Conservation (phyloP, 495 filamentous ascomycete genomes). For the Filosporella fistucella region DNA sequence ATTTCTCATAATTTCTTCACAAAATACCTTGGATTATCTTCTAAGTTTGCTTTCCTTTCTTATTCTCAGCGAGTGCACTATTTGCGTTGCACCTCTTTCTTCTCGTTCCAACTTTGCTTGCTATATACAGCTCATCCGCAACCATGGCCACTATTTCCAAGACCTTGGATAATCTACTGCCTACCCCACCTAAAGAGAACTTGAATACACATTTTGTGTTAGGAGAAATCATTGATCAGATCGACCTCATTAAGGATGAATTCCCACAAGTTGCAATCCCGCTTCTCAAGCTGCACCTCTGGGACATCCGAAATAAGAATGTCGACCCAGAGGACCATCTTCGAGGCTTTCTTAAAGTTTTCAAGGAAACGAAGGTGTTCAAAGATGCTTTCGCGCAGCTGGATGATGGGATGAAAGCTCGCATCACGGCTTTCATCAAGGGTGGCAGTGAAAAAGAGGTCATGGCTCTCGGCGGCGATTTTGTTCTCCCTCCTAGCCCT, state of each 20-base stretch:
- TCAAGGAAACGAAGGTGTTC: constrained; percentile 6
- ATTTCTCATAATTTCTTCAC: no score
- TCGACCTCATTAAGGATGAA: constrained; percentile 7
- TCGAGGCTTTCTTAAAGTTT: constrained; percentile 11
- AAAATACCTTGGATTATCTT: no score
- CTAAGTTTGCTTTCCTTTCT: no score
- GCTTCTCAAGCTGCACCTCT: constrained; percentile 8
- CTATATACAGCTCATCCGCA: neutral
- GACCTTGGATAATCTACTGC: neutral
- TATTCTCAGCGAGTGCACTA: neutral
- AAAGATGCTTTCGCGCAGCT: constrained; percentile 10
- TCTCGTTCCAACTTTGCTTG: neutral
- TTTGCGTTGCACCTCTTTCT: no score
- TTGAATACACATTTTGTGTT: constrained; percentile 12
- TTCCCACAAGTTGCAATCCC: constrained; percentile 8
- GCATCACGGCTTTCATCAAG: constrained; percentile 4
- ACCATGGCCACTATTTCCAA: constrained; percentile 6
- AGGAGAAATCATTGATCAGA: constrained; percentile 16
- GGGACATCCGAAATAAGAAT: constrained; percentile 7
- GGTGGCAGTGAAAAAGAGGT: constrained; percentile 1
- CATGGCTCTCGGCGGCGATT: neutral
- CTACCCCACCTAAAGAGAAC: constrained; percentile 7
- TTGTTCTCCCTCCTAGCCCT: constrained; percentile 8
- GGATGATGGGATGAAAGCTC: constrained; percentile 6
- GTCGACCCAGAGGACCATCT: constrained; percentile 9